Evolutionary conservation across 106 monocot species (phyloP), one percentile per base, ranked within the genome.

Genomic region (Dioscorea dumetorum): DNA sequence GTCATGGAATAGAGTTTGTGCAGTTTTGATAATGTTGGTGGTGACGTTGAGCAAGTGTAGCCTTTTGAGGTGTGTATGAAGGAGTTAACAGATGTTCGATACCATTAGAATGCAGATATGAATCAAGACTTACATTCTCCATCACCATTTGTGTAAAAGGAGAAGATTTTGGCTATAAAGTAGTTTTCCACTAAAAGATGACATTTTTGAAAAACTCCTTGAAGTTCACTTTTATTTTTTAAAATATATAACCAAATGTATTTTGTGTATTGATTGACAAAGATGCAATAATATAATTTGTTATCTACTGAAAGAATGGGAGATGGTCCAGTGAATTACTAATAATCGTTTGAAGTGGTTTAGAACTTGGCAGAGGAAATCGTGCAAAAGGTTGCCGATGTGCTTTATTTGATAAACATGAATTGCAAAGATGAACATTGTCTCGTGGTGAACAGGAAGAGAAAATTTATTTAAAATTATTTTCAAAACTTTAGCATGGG

Each of bases 181-280:
- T 54, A 31, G 3, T 63, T 69, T 33, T 74, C 58, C 5, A 65
- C 31, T 12, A 67, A 14, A n/a, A 0, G 2, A 28, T 81, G 50
- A 49, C 74, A 78, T 11, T 35, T 14, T 2, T 12, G 4, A 66
- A 74, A 77, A 54, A 68, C 56, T 2, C 18, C 16, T 22, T 21
- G 14, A n/a, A 81, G 60, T 48, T 74, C 68, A 53, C 21, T 69
- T 52, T 78, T 73, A 54, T 18, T 28, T 57, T 77, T 31, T 4
- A 82, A 22, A 21, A 57, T 64, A 48, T 77, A 77, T 41, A 81
- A 57, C 61, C 78, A 73, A 19, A 59, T 66, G 57, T 58, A 83
- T 15, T 61, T 24, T 0, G 35, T 67, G 9, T 19, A 81, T 33
- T 81, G 50, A 64, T 81, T 70, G 12, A 80, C 51, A 65, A 80